phyloP scores from a whole-genome alignment of 2,329 filamentous ascomycete species.

The Elsinoe perseae region DNA sequence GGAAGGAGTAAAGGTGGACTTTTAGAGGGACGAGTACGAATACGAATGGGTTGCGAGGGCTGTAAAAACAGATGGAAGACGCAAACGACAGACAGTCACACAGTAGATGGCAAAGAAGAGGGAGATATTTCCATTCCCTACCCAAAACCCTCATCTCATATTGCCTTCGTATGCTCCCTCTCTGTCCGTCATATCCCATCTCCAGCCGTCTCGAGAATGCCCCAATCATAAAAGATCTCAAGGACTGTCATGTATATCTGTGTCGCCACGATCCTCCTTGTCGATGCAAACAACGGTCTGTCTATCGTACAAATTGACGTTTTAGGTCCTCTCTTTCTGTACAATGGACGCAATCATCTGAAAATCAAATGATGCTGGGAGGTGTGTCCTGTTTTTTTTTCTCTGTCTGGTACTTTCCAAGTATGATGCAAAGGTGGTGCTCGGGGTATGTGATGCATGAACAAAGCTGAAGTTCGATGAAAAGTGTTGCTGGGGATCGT shows the following conservation, averaged over 20 bases:
- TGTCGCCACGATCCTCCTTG: conserved; percentile 8
- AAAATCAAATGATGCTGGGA: background rate
- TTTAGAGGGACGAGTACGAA: background rate
- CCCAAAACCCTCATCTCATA: background rate
- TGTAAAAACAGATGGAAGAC: too few species aligned
- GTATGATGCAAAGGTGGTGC: background rate
- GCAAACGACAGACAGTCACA: too few species aligned
- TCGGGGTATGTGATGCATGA: background rate
- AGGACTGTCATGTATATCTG: background rate
- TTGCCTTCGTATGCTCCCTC: background rate
- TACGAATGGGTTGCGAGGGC: background rate
- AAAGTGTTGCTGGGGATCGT: background rate
- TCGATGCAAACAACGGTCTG: background rate
- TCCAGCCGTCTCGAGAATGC: background rate
- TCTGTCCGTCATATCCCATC: background rate
- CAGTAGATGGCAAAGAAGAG: background rate
- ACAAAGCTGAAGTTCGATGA: background rate
- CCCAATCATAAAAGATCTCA: background rate
- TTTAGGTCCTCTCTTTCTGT: conserved; percentile 13
- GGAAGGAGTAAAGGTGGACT: background rate
- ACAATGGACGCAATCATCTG: conserved; percentile 3
- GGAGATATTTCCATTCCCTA: background rate
- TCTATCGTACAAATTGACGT: conserved; percentile 14
- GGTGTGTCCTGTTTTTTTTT: conserved; percentile 10
- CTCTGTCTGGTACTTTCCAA: background rate